Evolutionary conservation across 192 early-diverging fungal species (phyloP).

Genomic region (Rhizophagus prolifer): DNA sequence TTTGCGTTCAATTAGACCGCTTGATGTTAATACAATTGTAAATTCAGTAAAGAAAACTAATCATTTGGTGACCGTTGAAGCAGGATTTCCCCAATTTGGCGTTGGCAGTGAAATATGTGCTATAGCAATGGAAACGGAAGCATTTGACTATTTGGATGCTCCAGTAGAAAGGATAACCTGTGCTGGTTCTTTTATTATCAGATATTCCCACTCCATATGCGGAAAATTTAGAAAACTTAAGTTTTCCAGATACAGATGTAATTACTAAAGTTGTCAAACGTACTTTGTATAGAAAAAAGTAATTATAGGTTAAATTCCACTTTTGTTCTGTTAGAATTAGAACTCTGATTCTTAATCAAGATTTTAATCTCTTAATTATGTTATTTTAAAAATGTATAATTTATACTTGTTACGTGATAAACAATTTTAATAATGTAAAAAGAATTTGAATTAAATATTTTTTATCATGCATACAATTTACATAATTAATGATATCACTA

Average conservation of each 20-base stretch:
- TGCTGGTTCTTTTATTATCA: slow-evolving; percentile 49
- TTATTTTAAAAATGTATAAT: too few species aligned
- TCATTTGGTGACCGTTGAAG: slow-evolving; percentile 92
- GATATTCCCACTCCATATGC: slow-evolving; percentile 98
- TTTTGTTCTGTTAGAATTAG: too few species aligned
- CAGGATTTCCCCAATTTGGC: slow-evolving; percentile 93
- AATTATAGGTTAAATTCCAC: neutral
- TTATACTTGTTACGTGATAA: too few species aligned
- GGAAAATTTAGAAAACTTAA: slow-evolving; percentile 85
- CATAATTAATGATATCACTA: too few species aligned
- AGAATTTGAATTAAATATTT: too few species aligned
- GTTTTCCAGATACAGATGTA: slow-evolving; percentile 80
- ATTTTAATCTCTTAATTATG: too few species aligned
- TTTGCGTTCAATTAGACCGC: slow-evolving; percentile 94
- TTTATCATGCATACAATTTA: too few species aligned
- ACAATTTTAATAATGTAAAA: too few species aligned
- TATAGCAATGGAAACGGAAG: slow-evolving; percentile 96
- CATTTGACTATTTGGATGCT: slow-evolving; percentile 94
- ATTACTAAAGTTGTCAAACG: slow-evolving; percentile 82
- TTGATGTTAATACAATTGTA: slow-evolving; percentile 90
- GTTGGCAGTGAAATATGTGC: slow-evolving; percentile 95
- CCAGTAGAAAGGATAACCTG: slow-evolving; percentile 91
- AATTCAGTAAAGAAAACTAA: slow-evolving; percentile 97
- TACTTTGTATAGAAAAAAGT: slow-evolving; percentile 53
- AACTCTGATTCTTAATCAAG: too few species aligned